Base-by-base conservation (phyloP, 2,329 filamentous ascomycete species). In the Fusarium sp. region DNA sequence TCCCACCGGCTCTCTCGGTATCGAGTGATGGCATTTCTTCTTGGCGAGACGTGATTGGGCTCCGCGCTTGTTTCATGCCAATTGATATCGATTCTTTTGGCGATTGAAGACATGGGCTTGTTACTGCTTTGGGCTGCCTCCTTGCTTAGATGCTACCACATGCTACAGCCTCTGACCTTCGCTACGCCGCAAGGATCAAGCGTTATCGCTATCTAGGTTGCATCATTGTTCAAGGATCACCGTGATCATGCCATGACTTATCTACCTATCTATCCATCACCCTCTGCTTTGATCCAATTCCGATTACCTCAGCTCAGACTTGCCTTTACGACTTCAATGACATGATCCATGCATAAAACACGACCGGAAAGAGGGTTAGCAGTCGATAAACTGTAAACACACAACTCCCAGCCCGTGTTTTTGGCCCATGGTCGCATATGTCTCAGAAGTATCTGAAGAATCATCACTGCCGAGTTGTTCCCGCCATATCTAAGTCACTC, bases 401-500 rank as follows among this genome's bases (percentile, higher is more conserved):
- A 82, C 86, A 84, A 65, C 78, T 73, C 63, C 64, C 68, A 44
- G 36, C 62, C 56, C 65, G 69, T 64, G 69, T 70, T 65, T 69
- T 69, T 67, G 69, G 57, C 69, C 63, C 68, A 67, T 64, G 65
- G 61, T 65, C 68, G 65, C 81, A 81, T 39, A 75, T 79, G 82
- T 85, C 87, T 93, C 90, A 87, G 91, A 91, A 93, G 91, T 93
- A 93, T 93, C 91, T 93, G 91, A 84, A 69, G 83, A 83, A 83
- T 92, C 91, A 91, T 92, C 91, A 92, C 81, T 71, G 89, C 90
- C 85, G 75, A 68, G 53, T 62, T 45, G 50, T 54, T 39, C 20
- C 50, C 48, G 33, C 44, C 31, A 42, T 45, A 56, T 28, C 61
- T 13, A 39, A 63, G 62, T 61, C 66, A 65, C 66, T 71, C 71